Base-by-base conservation (phyloP, 1,139 yeast species). In the Candida dubliniensis region DNA sequence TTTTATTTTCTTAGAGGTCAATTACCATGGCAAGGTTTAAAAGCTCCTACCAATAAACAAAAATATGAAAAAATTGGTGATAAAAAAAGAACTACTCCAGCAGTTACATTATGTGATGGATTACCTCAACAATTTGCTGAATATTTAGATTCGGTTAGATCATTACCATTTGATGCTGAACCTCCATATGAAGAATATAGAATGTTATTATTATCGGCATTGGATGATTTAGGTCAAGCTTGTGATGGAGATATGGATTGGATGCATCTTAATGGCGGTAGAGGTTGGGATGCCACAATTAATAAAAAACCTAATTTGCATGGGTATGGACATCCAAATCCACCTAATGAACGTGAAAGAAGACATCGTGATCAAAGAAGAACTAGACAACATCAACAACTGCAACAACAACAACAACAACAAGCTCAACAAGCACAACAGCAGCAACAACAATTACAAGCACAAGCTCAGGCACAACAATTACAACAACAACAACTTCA, bases 11-110 rank as follows among this genome's bases (percentile, higher is more conserved):
- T 93, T 56, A 79, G 95, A 55, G 99, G 99, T 40, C 90, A 88
- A 51, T 79, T 93, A 59, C 99, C 99, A 41, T 93, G 99, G 99
- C 99, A 93, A 71, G 98, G 99, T 26, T 77, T 93, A 54, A 91
- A 91, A 68, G 99, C 98, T n/a, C 96, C 96, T 52, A 90, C 96
- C 34, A 93, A 93, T 71, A 93, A 93, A 69, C 90, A 87, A 61
- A 93, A 93, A 67, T 93, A 93, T 66, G 98, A 93, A 67, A 91
- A 90, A 64, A 93, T 93, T 67, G 98, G 97, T 49, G 93, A 88
- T 59, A 91, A 91, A 67, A 91, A 91, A 69, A 88, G 90, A 66
- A 79, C 93, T 9, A 87, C 96, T 11, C 81, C 86, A 27, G 85
- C 93, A 36, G 76, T 76, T 46, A 90, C 87, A 41, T 71, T 91